Evolutionary conservation across 2,329 filamentous ascomycete genomes (phyloP).

Genomic region (Verticillium longisporum): DNA sequence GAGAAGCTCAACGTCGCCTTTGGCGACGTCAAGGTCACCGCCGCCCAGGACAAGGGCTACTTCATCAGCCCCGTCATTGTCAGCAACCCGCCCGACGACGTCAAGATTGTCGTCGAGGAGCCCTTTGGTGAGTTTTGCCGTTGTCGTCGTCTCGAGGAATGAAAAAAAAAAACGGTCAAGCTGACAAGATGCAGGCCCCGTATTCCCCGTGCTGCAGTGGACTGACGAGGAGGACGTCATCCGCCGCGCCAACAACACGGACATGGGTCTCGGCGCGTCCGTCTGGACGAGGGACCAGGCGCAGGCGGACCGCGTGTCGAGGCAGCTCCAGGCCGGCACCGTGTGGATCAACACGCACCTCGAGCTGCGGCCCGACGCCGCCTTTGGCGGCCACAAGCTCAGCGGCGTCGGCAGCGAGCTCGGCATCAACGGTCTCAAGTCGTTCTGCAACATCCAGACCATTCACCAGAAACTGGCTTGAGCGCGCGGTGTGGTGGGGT

Average conservation of each 20-base stretch:
- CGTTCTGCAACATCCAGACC: constrained; percentile 1
- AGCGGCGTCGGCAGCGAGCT: constrained; percentile 2
- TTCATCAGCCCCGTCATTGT: constrained; percentile 13
- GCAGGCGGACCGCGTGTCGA: constrained; percentile 37
- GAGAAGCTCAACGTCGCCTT: constrained; percentile 10
- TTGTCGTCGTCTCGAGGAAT: no score
- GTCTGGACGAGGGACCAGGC: constrained; percentile 43
- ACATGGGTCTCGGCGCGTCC: constrained; percentile 43
- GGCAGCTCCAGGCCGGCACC: constrained; percentile 40
- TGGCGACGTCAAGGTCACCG: not conserved
- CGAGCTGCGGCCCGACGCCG: not conserved
- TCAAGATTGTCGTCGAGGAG: constrained; percentile 42
- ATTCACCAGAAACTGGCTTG: constrained; percentile 1
- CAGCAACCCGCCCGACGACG: constrained; percentile 23
- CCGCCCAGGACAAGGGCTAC: constrained; percentile 11
- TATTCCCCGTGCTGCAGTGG: constrained; percentile 57
- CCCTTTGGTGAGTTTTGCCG: not conserved
- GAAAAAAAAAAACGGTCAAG: not conserved
- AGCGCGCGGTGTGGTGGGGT: not conserved
- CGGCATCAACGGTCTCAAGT: not conserved
- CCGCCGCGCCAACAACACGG: constrained; percentile 37
- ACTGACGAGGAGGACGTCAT: constrained; percentile 39
- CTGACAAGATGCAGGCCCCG: constrained; percentile 35
- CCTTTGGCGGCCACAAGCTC: constrained; percentile 1
- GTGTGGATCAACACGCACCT: constrained; percentile 39